A percentile compares a stretch with the other conserved stretches of the same genome.
These are phyloP conservation scores for Stachybotrys chlorohalonatus DNA, from an alignment of 2,329 filamentous ascomycete genomes.

Conservation along the genomic window DNA sequence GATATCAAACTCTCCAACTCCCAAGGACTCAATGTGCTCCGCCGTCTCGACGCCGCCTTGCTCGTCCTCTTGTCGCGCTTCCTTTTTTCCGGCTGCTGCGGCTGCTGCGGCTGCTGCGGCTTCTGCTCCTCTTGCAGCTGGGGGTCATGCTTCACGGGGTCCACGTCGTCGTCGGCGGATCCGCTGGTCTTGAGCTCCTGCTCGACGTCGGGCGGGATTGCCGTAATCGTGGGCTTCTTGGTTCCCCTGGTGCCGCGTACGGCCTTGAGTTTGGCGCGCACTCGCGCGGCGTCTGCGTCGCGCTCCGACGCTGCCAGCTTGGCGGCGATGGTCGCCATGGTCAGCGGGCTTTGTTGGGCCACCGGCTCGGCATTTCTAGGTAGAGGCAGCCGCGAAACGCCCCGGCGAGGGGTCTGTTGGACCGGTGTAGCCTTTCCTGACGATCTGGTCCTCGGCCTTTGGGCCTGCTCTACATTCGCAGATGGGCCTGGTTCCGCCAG, in stretches of 20 bases:
- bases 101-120: neutral
- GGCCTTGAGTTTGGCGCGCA: constrained; percentile 53
- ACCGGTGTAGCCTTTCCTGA: neutral
- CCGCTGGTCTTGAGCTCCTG: constrained; percentile 2
- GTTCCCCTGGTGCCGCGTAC: constrained; percentile 29
- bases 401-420: constrained; percentile 9
- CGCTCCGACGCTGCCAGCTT: constrained; percentile 56
- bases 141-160: constrained; percentile 25
- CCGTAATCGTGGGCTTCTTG: constrained; percentile 17
- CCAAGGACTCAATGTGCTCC: constrained; percentile 68
- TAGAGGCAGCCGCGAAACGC: constrained; percentile 15
- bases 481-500: constrained; percentile 2
- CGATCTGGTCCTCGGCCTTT: neutral
- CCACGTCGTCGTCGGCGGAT: constrained; percentile 15
- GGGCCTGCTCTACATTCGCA: neutral
- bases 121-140: constrained; percentile 4
- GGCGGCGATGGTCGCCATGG: constrained; percentile 52
- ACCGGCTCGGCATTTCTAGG: constrained; percentile 26
- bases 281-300: constrained; percentile 54
- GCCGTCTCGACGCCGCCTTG: constrained; percentile 51
- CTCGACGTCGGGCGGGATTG: constrained; percentile 10
- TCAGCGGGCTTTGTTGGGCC: constrained; percentile 46
- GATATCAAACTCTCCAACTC: constrained; percentile 60
- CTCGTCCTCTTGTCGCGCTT: constrained; percentile 44
- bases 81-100: constrained; percentile 27